Conservation (phyloP, 768 basidiomycete genomes). For the Termitomyces sp. region DNA sequence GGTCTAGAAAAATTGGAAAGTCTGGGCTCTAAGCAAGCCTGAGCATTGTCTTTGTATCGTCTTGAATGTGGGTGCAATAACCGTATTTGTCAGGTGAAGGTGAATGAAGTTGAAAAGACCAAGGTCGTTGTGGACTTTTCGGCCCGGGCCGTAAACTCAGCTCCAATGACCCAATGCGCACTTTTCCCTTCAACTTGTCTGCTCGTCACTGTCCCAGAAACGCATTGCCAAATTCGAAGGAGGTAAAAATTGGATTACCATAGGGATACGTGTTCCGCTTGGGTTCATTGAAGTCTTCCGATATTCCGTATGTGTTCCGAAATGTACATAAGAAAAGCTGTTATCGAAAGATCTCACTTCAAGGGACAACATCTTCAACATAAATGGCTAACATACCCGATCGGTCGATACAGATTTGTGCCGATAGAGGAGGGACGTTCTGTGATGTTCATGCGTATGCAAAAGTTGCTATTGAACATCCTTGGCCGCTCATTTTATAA, state of each 20-base stretch:
- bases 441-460: slow-evolving; percentile 83
- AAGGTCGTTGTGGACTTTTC: not conserved
- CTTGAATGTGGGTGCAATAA: too few relatives aligned
- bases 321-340: slow-evolving; percentile 2
- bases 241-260: not conserved
- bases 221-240: not conserved
- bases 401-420: slow-evolving; percentile 78
- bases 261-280: not conserved
- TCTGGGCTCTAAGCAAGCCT: not conserved
- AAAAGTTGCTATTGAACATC: not conserved
- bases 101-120: not conserved
- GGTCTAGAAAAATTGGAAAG: not conserved
- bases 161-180: not conserved
- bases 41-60: too few relatives aligned
- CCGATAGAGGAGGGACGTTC: slow-evolving; percentile 89
- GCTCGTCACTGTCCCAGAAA: not conserved
- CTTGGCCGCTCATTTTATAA: not conserved
- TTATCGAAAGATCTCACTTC: not conserved
- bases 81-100: too few relatives aligned
- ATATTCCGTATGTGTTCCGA: slow-evolving; percentile 15
- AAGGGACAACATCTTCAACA: not conserved
- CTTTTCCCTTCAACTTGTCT: not conserved
- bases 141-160: not conserved
- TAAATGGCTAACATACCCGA: slow-evolving; percentile 43
- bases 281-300: not conserved